phyloP scores from a whole-genome alignment of 306 rosid species.

The Dryas alaskensis region DNA sequence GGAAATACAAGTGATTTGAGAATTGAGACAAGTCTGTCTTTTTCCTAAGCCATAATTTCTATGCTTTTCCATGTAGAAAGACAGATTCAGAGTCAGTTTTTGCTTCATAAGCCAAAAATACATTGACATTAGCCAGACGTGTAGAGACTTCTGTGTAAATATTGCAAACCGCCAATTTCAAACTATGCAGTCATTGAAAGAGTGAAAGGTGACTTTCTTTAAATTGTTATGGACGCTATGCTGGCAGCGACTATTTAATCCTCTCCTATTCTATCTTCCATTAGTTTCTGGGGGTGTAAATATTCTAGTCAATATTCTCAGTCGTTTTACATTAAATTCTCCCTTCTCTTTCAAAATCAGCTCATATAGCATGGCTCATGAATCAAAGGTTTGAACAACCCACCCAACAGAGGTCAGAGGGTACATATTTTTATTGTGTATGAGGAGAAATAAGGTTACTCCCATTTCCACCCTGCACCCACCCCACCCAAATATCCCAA shows the following conservation, averaged over 20 bases:
- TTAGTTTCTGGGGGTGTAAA: background rate
- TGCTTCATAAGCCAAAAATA: background rate
- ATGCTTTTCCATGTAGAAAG: background rate
- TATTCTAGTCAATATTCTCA: background rate
- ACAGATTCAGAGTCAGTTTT: background rate
- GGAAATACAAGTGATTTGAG: background rate
- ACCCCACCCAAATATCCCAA: conserved; percentile 16
- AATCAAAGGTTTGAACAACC: conserved; percentile 19
- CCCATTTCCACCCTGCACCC: conserved; percentile 16
- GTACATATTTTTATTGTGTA: background rate
- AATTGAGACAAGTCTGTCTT: background rate
- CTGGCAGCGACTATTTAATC: background rate
- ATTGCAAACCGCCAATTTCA: background rate
- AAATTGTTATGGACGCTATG: background rate
- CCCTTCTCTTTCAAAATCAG: background rate
- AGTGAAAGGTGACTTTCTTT: background rate
- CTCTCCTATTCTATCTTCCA: background rate
- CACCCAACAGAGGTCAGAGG: conserved; percentile 14
- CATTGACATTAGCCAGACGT: background rate
- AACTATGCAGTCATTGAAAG: conserved; percentile 2
- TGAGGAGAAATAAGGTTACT: background rate
- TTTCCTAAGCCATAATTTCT: background rate
- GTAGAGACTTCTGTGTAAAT: background rate
- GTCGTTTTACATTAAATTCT: conserved; percentile 3
- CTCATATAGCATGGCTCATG: background rate